A percentile compares a stretch with the other conserved stretches of the same genome.
Conservation (phyloP, 352 stramenopile species). For the Aphanomyces euteiches region DNA sequence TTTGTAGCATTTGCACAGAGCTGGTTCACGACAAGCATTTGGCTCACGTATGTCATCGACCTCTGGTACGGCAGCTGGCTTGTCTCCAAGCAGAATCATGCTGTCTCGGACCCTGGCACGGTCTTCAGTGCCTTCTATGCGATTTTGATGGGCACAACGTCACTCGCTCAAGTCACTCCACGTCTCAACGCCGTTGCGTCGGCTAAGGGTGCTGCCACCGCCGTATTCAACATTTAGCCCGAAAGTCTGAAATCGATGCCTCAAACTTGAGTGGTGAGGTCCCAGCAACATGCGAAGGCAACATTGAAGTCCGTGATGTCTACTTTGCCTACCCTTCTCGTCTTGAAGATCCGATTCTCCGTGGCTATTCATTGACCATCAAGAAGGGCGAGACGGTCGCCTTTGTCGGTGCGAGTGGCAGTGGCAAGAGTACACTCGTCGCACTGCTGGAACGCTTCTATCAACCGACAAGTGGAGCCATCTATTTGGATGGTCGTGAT, state of each 20-base stretch:
- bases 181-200: constrained; percentile 44
- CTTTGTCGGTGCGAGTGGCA: constrained; percentile 41
- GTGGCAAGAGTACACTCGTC: constrained; percentile 63
- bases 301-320: constrained; percentile 54
- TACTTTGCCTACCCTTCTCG: constrained; percentile 79
- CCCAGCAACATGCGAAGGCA: constrained; percentile 39
- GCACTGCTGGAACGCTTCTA: constrained; percentile 88
- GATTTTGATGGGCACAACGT: constrained; percentile 42
- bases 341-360: constrained; percentile 32
- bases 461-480: constrained; percentile 55
- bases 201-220: constrained; percentile 37
- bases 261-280: constrained; percentile 41
- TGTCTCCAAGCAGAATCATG: constrained; percentile 33
- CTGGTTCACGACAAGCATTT: constrained; percentile 45
- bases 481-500: constrained; percentile 79
- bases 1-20: constrained; percentile 36
- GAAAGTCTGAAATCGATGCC: constrained; percentile 46
- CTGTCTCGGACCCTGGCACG: constrained; percentile 31
- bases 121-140: constrained; percentile 53
- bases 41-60: constrained; percentile 47
- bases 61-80: constrained; percentile 56
- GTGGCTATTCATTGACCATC: constrained; percentile 36
- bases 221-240: constrained; percentile 53
- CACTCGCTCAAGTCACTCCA: constrained; percentile 46
- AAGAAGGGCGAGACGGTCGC: constrained; percentile 43